Conservation (phyloP, 371 early-diverging fungal genomes). For the Mortierella sp. region DNA sequence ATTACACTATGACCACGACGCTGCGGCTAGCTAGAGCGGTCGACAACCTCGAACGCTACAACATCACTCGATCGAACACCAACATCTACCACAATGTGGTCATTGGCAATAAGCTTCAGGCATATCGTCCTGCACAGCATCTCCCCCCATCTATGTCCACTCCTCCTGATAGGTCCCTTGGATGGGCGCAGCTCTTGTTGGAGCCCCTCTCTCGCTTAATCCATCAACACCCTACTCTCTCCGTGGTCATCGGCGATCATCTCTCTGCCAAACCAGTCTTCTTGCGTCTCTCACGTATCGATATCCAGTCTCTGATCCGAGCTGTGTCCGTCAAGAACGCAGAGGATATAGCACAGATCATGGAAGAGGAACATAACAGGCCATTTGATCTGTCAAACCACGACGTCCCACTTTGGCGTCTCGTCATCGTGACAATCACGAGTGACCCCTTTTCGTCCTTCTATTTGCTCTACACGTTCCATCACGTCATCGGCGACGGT, state of each 20-base stretch:
- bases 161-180: not conserved
- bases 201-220: conserved; percentile 19
- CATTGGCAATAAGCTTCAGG: conserved; percentile 18
- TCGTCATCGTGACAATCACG: conserved; percentile 17
- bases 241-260: conserved; percentile 26
- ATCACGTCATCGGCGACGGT: conserved; percentile 42
- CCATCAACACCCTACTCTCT: conserved; percentile 20
- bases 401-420: conserved; percentile 32
- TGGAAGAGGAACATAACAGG: conserved; percentile 41
- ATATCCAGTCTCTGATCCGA: conserved; percentile 15
- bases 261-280: conserved; percentile 31
- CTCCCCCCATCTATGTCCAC: not conserved
- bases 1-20: conserved; percentile 8
- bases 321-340: conserved; percentile 4
- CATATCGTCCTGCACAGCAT: not conserved
- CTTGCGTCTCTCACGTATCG: conserved; percentile 17
- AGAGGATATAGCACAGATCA: not conserved
- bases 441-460: conserved; percentile 6
- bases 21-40: conserved; percentile 27
- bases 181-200: conserved; percentile 29
- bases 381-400: conserved; percentile 37
- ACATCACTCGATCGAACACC: conserved; percentile 40
- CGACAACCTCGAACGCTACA: conserved; percentile 45
- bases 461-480: conserved; percentile 23
- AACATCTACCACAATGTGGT: conserved; percentile 44